A percentile compares a stretch with the other conserved stretches of the same genome.
Conservation (phyloP, 2,329 filamentous ascomycete species). For the Exophiala phaeomuriformis region DNA sequence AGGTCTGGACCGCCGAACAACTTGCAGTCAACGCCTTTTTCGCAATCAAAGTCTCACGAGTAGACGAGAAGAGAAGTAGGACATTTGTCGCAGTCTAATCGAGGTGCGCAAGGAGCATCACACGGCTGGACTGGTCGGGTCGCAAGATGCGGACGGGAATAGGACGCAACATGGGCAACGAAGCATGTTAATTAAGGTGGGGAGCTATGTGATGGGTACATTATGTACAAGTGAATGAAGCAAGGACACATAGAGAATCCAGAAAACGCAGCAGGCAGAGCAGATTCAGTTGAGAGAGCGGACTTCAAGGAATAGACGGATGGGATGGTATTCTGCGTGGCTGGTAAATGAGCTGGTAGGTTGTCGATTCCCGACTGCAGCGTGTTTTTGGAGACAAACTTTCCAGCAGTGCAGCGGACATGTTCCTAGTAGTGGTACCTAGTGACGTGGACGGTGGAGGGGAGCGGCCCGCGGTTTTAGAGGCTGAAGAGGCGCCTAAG, state of each 20-base stretch:
- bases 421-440: no score
- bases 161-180: constrained; percentile 6
- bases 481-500: no score
- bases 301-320: constrained; percentile 6
- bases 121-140: neutral
- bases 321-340: constrained; percentile 9
- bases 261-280: constrained; percentile 10
- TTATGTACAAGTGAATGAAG: constrained; percentile 19
- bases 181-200: constrained; percentile 3
- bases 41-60: neutral
- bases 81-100: neutral
- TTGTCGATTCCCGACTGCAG: neutral
- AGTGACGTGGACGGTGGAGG: no score
- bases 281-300: neutral
- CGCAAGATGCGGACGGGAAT: neutral
- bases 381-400: no score
- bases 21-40: neutral
- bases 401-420: no score
- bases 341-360: constrained; percentile 14
- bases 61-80: neutral
- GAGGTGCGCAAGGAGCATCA: neutral
- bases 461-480: no score
- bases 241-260: neutral
- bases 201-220: constrained; percentile 8
- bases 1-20: neutral